Percentiles rank a stretch among this genome's conserved stretches.
Conservation (phyloP, 495 filamentous ascomycete genomes). For the Recurvomyces mirabilis region DNA sequence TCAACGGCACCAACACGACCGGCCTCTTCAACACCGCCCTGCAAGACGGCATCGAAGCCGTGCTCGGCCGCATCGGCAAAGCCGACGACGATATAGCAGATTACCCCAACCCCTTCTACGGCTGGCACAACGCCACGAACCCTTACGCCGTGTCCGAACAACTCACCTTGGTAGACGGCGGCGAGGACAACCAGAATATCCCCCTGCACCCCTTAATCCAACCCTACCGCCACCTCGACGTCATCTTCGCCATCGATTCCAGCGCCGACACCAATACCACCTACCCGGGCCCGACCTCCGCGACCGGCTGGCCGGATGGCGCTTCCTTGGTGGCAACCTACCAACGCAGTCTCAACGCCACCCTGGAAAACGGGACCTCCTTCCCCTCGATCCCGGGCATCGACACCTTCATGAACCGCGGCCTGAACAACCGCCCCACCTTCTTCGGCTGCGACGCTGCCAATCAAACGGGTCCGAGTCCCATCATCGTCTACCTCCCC, state of each 20-base stretch:
- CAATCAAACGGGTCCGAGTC: conserved; percentile 51
- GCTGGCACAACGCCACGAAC: conserved; percentile 54
- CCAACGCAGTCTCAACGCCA: conserved; percentile 49
- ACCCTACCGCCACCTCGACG: conserved; percentile 64
- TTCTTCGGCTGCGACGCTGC: conserved; percentile 82
- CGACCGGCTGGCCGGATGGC: conserved; percentile 67
- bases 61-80: conserved; percentile 45
- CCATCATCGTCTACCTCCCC: conserved; percentile 81
- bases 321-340: conserved; percentile 75
- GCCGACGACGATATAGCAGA: conserved; percentile 67
- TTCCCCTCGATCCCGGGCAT: conserved; percentile 76
- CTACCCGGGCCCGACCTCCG: conserved; percentile 9
- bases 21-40: conserved; percentile 41
- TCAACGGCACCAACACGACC: conserved; percentile 36
- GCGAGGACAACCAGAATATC: conserved; percentile 77
- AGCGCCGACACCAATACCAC: conserved; percentile 62
- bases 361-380: conserved; percentile 64
- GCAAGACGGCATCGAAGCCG: conserved; percentile 38
- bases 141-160: conserved; percentile 40
- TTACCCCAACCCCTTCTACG: conserved; percentile 81
- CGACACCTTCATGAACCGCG: conserved; percentile 78
- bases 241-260: conserved; percentile 84
- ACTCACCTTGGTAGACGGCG: conserved; percentile 78
- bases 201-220: conserved; percentile 79
- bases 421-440: conserved; percentile 72